Conservation (phyloP, 2,329 filamentous ascomycete genomes). For the Xylariaceae sp. region DNA sequence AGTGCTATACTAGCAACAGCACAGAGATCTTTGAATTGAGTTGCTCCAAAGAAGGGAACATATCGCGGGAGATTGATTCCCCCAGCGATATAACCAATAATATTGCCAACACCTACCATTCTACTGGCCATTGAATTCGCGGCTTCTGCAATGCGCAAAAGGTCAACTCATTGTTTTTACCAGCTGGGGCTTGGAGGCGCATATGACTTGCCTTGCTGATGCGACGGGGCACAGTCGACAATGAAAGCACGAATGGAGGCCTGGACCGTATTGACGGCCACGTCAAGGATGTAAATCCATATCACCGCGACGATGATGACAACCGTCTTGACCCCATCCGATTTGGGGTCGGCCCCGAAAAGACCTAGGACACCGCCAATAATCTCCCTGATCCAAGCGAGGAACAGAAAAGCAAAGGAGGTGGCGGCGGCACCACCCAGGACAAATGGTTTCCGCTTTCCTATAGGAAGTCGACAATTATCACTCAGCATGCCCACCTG, state of each 20-base stretch:
- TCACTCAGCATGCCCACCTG: slow-evolving; percentile 74
- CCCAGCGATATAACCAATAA: slow-evolving; percentile 83
- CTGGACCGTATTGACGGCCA: slow-evolving; percentile 96
- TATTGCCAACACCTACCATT: slow-evolving; percentile 83
- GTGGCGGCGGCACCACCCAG: slow-evolving; percentile 66
- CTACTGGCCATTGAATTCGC: slow-evolving; percentile 94
- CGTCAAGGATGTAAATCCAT: slow-evolving; percentile 87
- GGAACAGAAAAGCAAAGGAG: slow-evolving; percentile 62
- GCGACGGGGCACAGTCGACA: slow-evolving; percentile 85
- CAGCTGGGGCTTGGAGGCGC: not conserved
- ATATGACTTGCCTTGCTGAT: slow-evolving; percentile 65
- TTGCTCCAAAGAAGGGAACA: slow-evolving; percentile 77
- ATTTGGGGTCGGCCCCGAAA: slow-evolving; percentile 69
- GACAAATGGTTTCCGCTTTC: slow-evolving; percentile 81
- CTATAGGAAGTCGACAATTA: slow-evolving; percentile 71
- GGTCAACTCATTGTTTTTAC: not conserved
- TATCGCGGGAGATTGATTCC: slow-evolving; percentile 74
- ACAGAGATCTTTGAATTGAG: slow-evolving; percentile 91
- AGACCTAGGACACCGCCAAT: slow-evolving; percentile 65
- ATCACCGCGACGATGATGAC: slow-evolving; percentile 78
- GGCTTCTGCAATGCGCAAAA: slow-evolving; percentile 51
- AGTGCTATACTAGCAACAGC: slow-evolving; percentile 78
- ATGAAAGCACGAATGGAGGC: slow-evolving; percentile 90
- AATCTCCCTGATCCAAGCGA: slow-evolving; percentile 73
- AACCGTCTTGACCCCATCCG: slow-evolving; percentile 58